Percentiles rank a stretch among this genome's conserved stretches.
phyloP scores from a whole-genome alignment of 1,284 basidiomycete species.

The Microstroma glucosiphilum region DNA sequence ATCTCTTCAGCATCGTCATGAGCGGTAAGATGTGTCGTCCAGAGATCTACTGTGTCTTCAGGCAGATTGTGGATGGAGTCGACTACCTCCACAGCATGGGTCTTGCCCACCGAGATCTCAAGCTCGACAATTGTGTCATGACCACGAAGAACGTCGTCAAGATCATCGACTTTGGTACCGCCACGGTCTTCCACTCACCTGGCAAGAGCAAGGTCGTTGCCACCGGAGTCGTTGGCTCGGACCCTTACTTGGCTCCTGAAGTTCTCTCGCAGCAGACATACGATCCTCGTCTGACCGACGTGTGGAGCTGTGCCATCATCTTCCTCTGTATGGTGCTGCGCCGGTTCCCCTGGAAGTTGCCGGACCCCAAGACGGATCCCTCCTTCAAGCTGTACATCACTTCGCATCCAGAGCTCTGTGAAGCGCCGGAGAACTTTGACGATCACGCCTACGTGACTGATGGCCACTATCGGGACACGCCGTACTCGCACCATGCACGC shows the following conservation, averaged over 20 bases:
- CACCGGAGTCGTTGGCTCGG: conserved; percentile 88
- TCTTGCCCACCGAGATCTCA: conserved; percentile 94
- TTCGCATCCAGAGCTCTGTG: conserved; percentile 78
- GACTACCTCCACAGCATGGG: conserved; percentile 97
- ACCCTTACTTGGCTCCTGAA: conserved; percentile 96
- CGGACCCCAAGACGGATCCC: conserved; percentile 85
- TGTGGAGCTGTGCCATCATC: conserved; percentile 97
- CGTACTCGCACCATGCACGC: background rate
- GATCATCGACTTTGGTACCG: conserved; percentile 98
- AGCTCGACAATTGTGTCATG: conserved; percentile 99
- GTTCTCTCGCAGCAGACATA: conserved; percentile 74
- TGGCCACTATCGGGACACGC: background rate
- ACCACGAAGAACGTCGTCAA: conserved; percentile 88
- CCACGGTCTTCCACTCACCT: conserved; percentile 97
- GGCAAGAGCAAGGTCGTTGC: conserved; percentile 60
- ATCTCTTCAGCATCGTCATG: conserved; percentile 99
- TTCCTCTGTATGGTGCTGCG: conserved; percentile 98
- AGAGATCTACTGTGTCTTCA: conserved; percentile 98
- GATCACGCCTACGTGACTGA: conserved; percentile 12
- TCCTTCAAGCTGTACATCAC: conserved; percentile 85
- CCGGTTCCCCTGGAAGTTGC: conserved; percentile 98
- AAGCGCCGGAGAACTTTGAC: conserved; percentile 17
- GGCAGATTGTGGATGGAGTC: conserved; percentile 96
- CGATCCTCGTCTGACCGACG: conserved; percentile 94
- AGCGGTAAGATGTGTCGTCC: conserved; percentile 95